A percentile compares a stretch with the other conserved stretches of the same genome.
These are phyloP conservation scores for Mycena leptocephala DNA, from an alignment of 768 basidiomycete genomes.

Conservation along the genomic window DNA sequence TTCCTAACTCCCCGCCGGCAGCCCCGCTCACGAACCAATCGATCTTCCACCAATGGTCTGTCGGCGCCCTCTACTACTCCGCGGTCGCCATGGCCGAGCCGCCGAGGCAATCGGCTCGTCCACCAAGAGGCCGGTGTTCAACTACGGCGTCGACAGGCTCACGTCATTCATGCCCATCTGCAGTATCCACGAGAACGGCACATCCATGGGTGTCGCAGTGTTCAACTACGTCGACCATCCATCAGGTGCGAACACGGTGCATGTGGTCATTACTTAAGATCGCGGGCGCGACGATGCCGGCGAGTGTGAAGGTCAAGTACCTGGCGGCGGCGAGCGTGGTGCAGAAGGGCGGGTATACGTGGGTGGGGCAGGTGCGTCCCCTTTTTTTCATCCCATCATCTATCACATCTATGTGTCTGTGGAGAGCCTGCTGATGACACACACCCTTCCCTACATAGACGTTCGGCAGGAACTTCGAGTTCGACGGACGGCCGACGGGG, in stretches of 20 bases:
- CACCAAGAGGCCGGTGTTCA: conserved; percentile 11
- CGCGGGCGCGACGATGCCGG: too few relatives aligned
- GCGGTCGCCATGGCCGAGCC: not conserved
- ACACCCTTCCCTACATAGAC: not conserved
- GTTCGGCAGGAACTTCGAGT: not conserved
- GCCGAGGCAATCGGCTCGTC: not conserved
- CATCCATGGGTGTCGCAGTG: conserved; percentile 56
- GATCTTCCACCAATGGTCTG: not conserved
- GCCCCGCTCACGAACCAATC: not conserved
- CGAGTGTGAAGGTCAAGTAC: too few relatives aligned
- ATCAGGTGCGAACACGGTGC: conserved; percentile 45
- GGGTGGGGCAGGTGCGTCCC: too few relatives aligned
- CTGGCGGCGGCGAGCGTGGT: too few relatives aligned
- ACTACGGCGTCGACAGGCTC: conserved; percentile 44
- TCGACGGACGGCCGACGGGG: not conserved
- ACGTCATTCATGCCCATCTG: conserved; percentile 62
- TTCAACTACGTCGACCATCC: conserved; percentile 66
- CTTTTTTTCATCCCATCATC: not conserved
- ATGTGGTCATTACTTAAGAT: not conserved
- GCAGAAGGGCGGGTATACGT: too few relatives aligned
- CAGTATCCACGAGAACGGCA: conserved; percentile 44
- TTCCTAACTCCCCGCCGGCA: too few relatives aligned
- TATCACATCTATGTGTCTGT: not conserved
- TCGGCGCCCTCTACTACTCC: not conserved
- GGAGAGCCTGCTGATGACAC: too few relatives aligned